A percentile compares a stretch with the other conserved stretches of the same genome.
Conservation (phyloP, 1,139 yeast genomes). For the Tardiomyces blankii region DNA sequence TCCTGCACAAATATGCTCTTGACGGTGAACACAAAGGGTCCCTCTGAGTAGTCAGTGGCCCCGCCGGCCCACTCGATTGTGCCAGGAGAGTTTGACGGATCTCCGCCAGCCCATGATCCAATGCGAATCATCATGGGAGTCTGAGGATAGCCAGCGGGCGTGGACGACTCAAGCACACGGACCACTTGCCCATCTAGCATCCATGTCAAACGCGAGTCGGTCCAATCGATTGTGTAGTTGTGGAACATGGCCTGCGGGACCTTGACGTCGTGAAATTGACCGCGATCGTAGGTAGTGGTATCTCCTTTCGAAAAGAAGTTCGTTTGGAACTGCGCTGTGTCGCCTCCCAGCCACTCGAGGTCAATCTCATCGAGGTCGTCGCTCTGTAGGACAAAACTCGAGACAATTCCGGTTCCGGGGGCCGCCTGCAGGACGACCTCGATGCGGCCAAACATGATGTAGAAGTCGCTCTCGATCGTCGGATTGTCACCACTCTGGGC, state of each 20-base stretch:
- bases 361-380: conserved; percentile 85
- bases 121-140: conserved; percentile 62
- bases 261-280: conserved; percentile 41
- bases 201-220: conserved; percentile 48
- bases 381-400: conserved; percentile 71
- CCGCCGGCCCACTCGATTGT: conserved; percentile 88
- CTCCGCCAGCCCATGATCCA: conserved; percentile 82
- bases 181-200: conserved; percentile 48
- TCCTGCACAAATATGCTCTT: conserved; percentile 54
- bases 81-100: conserved; percentile 50
- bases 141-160: conserved; percentile 58
- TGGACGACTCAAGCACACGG: conserved; percentile 42
- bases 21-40: conserved; percentile 61
- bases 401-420: conserved; percentile 62
- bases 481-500: conserved; percentile 24
- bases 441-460: conserved; percentile 77
- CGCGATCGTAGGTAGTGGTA: conserved; percentile 67
- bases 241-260: conserved; percentile 49
- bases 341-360: conserved; percentile 76
- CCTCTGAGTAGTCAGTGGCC: conserved; percentile 47
- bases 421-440: conserved; percentile 67
- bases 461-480: conserved; percentile 58
- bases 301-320: conserved; percentile 78
- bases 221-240: conserved; percentile 80
- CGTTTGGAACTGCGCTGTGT: conserved; percentile 59